Evolutionary conservation across 2,329 filamentous ascomycete genomes (phyloP).

Genomic region (Coniochaeta ligniaria): DNA sequence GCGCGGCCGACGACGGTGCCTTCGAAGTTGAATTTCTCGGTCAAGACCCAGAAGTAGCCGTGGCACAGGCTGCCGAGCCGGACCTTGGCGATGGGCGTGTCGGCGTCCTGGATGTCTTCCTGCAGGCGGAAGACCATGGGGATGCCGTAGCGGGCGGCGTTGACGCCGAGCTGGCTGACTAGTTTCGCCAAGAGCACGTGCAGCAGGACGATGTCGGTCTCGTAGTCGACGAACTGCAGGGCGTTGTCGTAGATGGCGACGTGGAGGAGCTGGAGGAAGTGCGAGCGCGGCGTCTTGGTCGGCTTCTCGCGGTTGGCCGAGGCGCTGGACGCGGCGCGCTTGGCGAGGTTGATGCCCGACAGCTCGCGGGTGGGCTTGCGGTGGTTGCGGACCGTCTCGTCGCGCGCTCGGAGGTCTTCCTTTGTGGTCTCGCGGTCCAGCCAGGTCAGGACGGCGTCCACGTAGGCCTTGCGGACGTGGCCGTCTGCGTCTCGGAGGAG

Average conservation of each 20-base stretch:
- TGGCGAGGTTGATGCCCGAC: slow-evolving; percentile 35
- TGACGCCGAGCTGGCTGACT: slow-evolving; percentile 72
- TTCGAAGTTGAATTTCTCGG: slow-evolving; percentile 71
- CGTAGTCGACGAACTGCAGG: slow-evolving; percentile 62
- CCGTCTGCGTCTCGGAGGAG: slow-evolving; percentile 73
- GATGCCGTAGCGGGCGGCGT: slow-evolving; percentile 69
- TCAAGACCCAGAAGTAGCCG: slow-evolving; percentile 79
- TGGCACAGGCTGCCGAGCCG: slow-evolving; percentile 79
- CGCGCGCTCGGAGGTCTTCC: slow-evolving; percentile 54
- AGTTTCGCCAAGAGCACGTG: slow-evolving; percentile 71
- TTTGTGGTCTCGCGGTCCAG: slow-evolving; percentile 70
- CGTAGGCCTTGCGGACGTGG: slow-evolving; percentile 76
- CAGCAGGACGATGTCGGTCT: slow-evolving; percentile 68
- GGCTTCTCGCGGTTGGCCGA: slow-evolving; percentile 55
- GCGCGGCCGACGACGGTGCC: slow-evolving; percentile 59
- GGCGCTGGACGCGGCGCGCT: slow-evolving; percentile 62
- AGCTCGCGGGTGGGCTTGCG: slow-evolving; percentile 33
- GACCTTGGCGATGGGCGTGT: slow-evolving; percentile 63
- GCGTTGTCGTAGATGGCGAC: slow-evolving; percentile 86
- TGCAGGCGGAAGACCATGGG: slow-evolving; percentile 88
- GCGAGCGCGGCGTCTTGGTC: slow-evolving; percentile 47
- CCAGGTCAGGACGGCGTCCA: slow-evolving; percentile 79
- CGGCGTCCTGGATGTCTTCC: slow-evolving; percentile 67
- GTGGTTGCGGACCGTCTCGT: slow-evolving; percentile 43
- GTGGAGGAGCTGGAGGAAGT: slow-evolving; percentile 76